A percentile compares a stretch with the other conserved stretches of the same genome.
phyloP scores from a whole-genome alignment of 148 eudicot genomes.

The Spergularia marina region DNA sequence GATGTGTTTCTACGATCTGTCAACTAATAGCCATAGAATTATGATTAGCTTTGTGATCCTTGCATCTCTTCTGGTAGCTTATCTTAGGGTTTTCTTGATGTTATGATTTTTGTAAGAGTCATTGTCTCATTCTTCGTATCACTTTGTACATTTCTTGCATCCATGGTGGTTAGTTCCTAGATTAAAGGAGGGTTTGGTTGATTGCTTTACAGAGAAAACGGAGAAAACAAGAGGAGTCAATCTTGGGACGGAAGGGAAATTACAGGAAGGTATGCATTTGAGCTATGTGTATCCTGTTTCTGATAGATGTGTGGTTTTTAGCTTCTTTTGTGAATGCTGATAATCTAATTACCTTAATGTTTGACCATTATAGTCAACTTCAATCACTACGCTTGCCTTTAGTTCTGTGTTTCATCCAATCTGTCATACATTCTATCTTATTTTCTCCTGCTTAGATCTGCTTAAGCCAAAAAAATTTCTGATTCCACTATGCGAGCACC shows the following conservation, averaged over 20 bases:
- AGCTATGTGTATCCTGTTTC: background rate
- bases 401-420: background rate
- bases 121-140: background rate
- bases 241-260: conserved; percentile 39
- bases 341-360: background rate
- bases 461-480: background rate
- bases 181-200: background rate
- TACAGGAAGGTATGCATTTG: conserved; percentile 41
- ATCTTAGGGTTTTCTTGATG: background rate
- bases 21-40: background rate
- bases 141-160: background rate
- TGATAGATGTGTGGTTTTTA: background rate
- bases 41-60: background rate
- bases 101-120: background rate
- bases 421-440: background rate
- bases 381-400: background rate
- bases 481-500: background rate
- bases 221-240: conserved; percentile 41
- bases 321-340: background rate
- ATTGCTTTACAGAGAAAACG: conserved; percentile 36
- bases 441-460: background rate
- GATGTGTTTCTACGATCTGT: background rate
- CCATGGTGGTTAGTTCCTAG: conserved; percentile 1
- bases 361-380: background rate
- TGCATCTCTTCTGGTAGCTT: background rate